These are phyloP conservation scores for Tubosaeta sp. DNA, from an alignment of 768 basidiomycete species.

Conservation along the genomic window DNA sequence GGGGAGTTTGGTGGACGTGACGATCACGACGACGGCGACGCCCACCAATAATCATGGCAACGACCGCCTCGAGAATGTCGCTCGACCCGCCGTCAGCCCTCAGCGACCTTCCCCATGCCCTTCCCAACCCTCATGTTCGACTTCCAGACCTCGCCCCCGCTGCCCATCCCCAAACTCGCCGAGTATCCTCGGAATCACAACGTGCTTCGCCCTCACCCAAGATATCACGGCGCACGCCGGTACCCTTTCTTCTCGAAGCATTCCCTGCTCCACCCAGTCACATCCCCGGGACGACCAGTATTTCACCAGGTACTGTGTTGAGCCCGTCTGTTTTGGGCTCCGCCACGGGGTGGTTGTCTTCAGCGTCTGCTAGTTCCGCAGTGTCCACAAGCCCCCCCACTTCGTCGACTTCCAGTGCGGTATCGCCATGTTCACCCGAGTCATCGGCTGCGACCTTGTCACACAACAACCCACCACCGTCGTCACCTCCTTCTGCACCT, in stretches of 20 bases:
- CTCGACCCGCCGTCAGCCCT: conserved; percentile 9
- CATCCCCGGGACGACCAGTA: conserved; percentile 22
- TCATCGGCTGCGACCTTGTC: conserved; percentile 1
- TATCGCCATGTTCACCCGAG: conserved; percentile 15
- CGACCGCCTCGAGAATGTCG: conserved; percentile 14
- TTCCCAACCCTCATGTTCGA: conserved; percentile 13
- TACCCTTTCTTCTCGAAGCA: conserved; percentile 35
- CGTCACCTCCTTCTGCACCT: conserved; percentile 52
- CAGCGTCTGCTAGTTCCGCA: conserved; percentile 3
- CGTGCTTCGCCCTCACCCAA: conserved; percentile 24
- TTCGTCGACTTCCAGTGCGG: conserved; percentile 2
- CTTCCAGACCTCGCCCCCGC: conserved; percentile 10
- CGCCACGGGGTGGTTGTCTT: conserved; percentile 1
- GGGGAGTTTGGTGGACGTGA: conserved; percentile 9
- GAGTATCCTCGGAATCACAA: conserved; percentile 28
- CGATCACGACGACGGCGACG: conserved; percentile 13
- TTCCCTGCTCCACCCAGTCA: conserved; percentile 35
- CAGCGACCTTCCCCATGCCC: conserved; percentile 12
- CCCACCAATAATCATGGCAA: conserved; percentile 15
- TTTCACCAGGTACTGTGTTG: conserved; percentile 1
- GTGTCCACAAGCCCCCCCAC: background rate
- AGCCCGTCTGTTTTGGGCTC: conserved; percentile 15
- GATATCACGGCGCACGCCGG: conserved; percentile 28
- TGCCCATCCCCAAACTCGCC: conserved; percentile 6
- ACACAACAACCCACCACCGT: conserved; percentile 49